Evolutionary conservation across 1,284 basidiomycete genomes (phyloP).

Genomic region (Rhodotorula sp.): DNA sequence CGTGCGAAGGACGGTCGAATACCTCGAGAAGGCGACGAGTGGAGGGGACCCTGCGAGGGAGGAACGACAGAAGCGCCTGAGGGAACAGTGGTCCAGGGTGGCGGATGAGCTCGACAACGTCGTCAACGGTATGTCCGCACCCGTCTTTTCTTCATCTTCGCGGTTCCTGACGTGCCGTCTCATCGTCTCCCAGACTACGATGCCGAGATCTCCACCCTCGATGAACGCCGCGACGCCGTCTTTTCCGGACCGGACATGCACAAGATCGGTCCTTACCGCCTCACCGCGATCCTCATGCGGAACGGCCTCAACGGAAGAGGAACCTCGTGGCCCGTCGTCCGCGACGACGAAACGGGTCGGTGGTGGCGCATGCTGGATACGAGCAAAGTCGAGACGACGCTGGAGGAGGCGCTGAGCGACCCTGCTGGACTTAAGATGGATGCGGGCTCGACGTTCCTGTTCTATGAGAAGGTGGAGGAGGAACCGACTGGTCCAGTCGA

Average conservation of each 20-base stretch:
- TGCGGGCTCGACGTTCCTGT: slow-evolving; percentile 24
- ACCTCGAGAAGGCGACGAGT: neutral
- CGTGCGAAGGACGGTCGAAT: slow-evolving; percentile 6
- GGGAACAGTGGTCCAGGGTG: slow-evolving; percentile 11
- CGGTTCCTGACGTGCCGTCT: neutral
- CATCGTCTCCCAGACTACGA: slow-evolving; percentile 16
- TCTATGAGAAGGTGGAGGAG: slow-evolving; percentile 25
- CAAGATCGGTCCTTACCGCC: slow-evolving; percentile 24
- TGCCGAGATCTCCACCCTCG: neutral
- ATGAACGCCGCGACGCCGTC: neutral
- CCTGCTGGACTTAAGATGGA: slow-evolving; percentile 21
- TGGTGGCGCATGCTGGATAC: slow-evolving; percentile 31
- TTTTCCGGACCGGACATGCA: slow-evolving; percentile 6
- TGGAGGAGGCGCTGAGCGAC: slow-evolving; percentile 25
- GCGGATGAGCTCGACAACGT: slow-evolving; percentile 2
- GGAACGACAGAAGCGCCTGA: slow-evolving; percentile 18
- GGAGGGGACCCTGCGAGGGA: slow-evolving; percentile 3
- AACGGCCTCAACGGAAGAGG: slow-evolving; percentile 36
- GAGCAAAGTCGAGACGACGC: slow-evolving; percentile 20
- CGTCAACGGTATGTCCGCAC: slow-evolving; percentile 4
- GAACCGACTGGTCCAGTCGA: neutral
- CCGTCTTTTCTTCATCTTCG: neutral
- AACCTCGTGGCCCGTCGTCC: slow-evolving; percentile 19
- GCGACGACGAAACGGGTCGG: slow-evolving; percentile 14
- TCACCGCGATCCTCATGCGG: slow-evolving; percentile 26